Evolutionary conservation across 78 protist species (phyloP).

Genomic region (Isochrysis galbana): DNA sequence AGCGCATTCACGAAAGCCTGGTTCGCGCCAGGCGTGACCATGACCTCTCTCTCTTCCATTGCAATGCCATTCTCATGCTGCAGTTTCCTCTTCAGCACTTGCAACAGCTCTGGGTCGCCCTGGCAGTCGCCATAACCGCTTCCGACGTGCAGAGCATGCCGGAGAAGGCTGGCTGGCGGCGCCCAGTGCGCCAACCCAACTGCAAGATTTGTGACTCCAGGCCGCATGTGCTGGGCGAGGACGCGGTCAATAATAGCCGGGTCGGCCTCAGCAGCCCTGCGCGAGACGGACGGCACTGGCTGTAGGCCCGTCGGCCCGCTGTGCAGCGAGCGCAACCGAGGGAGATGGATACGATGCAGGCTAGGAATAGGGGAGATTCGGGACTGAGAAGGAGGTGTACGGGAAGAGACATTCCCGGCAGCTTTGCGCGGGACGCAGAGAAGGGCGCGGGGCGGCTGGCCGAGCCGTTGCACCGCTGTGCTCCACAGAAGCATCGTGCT

Average conservation of each 20-base stretch:
- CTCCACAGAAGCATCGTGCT: too few relatives aligned
- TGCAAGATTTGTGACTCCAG: background rate
- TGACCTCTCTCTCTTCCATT: background rate
- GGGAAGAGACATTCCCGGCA: too few relatives aligned
- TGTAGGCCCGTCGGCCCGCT: too few relatives aligned
- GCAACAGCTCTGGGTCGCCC: background rate
- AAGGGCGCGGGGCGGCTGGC: too few relatives aligned
- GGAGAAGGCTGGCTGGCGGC: background rate
- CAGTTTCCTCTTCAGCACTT: background rate
- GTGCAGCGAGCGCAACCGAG: too few relatives aligned
- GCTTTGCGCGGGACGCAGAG: too few relatives aligned
- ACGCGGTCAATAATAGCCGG: background rate
- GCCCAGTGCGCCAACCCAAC: background rate
- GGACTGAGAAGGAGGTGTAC: too few relatives aligned
- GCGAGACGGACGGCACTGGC: too few relatives aligned
- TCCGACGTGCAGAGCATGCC: background rate
- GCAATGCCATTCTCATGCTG: background rate
- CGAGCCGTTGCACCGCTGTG: too few relatives aligned
- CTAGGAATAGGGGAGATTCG: too few relatives aligned
- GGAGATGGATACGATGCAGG: too few relatives aligned
- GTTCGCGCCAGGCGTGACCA: slow-evolving; percentile 48
- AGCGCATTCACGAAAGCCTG: slow-evolving; percentile 26
- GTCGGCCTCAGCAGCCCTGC: background rate
- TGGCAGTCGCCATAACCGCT: background rate
- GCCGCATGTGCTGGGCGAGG: background rate